Evolutionary conservation across 1,139 yeast genomes (phyloP).

Genomic region (Eremothecium cymbalariae): DNA sequence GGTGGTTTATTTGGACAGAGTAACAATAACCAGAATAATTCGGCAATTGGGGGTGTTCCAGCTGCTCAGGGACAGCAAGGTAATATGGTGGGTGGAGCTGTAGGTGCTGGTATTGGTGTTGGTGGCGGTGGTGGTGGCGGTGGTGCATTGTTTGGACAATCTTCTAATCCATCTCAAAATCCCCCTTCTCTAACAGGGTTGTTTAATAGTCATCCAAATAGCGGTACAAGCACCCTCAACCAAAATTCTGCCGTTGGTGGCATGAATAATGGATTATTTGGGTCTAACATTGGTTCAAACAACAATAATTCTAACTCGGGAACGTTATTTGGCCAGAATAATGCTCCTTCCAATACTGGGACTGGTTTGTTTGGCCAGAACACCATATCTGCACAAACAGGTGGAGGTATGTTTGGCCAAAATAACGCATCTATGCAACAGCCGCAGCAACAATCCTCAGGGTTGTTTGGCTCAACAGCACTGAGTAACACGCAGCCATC

Average conservation of each 20-base stretch:
- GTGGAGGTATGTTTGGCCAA: conserved; percentile 28
- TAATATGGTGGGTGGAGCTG: no score
- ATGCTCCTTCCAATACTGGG: conserved; percentile 12
- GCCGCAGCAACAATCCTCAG: conserved; percentile 15
- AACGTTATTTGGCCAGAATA: conserved; percentile 28
- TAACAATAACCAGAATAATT: conserved; percentile 3
- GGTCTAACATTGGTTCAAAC: conserved; percentile 9
- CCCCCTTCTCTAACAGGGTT: conserved; percentile 13
- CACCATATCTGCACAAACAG: conserved; percentile 7
- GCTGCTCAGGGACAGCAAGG: no score
- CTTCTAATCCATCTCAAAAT: conserved; percentile 8
- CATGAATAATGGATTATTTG: conserved; percentile 16
- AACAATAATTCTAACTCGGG: conserved; percentile 13
- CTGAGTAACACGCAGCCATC: conserved; percentile 34
- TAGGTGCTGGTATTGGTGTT: conserved; percentile 2
- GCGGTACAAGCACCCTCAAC: conserved; percentile 7
- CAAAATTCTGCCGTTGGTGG: conserved; percentile 13
- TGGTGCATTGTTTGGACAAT: conserved; percentile 13
- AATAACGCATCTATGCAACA: conserved; percentile 11
- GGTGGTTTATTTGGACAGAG: conserved; percentile 29
- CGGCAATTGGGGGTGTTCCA: neutral
- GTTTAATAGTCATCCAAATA: conserved; percentile 18
- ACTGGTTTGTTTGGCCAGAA: conserved; percentile 16
- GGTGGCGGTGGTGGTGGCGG: conserved; percentile 7
- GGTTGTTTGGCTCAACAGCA: conserved; percentile 16